phyloP scores from a whole-genome alignment of 805 yeast genomes.

The Saturnispora kantuleensis region DNA sequence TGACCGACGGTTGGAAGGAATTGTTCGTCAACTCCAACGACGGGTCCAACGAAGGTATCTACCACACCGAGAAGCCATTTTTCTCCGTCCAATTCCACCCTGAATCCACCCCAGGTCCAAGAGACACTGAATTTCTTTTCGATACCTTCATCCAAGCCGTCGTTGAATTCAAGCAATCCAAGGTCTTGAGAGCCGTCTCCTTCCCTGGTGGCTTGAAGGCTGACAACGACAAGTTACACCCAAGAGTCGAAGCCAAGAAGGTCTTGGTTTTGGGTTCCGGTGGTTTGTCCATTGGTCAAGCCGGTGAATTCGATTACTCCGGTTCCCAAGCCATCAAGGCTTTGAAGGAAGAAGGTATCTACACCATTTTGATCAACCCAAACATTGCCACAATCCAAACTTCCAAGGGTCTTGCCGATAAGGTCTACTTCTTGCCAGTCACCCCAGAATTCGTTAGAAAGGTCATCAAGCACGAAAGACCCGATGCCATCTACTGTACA shows the following conservation, averaged over 20 bases:
- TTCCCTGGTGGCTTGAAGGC: slow-evolving; percentile 85
- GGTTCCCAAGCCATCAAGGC: slow-evolving; percentile 98
- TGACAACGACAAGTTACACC: slow-evolving; percentile 68
- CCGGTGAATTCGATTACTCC: slow-evolving; percentile 95
- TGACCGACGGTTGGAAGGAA: slow-evolving; percentile 80
- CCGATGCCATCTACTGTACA: slow-evolving; percentile 91
- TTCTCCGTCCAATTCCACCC: slow-evolving; percentile 99
- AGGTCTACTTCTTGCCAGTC: slow-evolving; percentile 90
- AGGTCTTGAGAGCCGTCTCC: slow-evolving; percentile 54
- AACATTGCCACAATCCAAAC: slow-evolving; percentile 97
- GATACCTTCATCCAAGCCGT: slow-evolving; percentile 87
- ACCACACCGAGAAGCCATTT: slow-evolving; percentile 75
- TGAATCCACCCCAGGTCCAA: slow-evolving; percentile 98
- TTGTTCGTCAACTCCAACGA: slow-evolving; percentile 93
- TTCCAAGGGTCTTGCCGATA: slow-evolving; percentile 90
- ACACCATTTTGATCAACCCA: slow-evolving; percentile 83
- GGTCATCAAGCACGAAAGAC: slow-evolving; percentile 90
- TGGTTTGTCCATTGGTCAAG: slow-evolving; percentile 95
- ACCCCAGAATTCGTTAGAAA: slow-evolving; percentile 94
- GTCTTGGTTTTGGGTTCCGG: slow-evolving; percentile 94
- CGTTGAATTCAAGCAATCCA: slow-evolving; percentile 47
- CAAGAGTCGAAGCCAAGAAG: slow-evolving; percentile 78
- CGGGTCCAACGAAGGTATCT: slow-evolving; percentile 97
- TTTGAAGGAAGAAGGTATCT: slow-evolving; percentile 76
- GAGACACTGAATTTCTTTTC: slow-evolving; percentile 95